Evolutionary conservation across 108 stramenopile species (phyloP).

Genomic region (Fistulifera solaris): DNA sequence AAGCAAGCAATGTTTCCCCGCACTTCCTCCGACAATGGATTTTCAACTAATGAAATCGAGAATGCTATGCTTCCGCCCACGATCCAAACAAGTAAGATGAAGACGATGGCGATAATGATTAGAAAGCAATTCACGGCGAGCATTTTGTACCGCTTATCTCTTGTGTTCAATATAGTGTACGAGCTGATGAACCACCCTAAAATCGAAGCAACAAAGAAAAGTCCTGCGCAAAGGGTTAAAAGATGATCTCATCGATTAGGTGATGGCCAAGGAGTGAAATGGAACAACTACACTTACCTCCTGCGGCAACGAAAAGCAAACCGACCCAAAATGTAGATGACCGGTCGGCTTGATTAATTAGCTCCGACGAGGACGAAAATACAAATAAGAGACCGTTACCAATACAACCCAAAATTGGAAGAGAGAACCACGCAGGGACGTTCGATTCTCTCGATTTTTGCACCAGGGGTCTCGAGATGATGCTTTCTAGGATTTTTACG

Average conservation of each 20-base stretch:
- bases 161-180: conserved; percentile 49
- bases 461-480: conserved; percentile 71
- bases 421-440: conserved; percentile 64
- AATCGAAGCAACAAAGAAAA: conserved; percentile 43
- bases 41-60: conserved; percentile 29
- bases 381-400: conserved; percentile 37
- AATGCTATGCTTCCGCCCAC: conserved; percentile 53
- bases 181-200: conserved; percentile 49
- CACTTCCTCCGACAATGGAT: conserved; percentile 21
- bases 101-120: conserved; percentile 33
- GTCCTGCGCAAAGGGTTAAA: too few species aligned
- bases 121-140: conserved; percentile 44
- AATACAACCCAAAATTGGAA: conserved; percentile 54
- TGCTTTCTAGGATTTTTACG: conserved; percentile 52
- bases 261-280: too few species aligned
- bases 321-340: conserved; percentile 45
- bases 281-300: conserved; percentile 19
- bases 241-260: too few species aligned
- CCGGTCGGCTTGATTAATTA: conserved; percentile 16
- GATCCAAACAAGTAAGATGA: conserved; percentile 30
- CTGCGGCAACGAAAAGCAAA: conserved; percentile 36
- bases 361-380: conserved; percentile 33
- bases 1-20: conserved; percentile 48
- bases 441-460: conserved; percentile 79
- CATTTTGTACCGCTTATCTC: conserved; percentile 60